phyloP scores from a whole-genome alignment of 225 moss, liverwort and hornwort species.

The Bryoerythrophyllum caledonicum region DNA sequence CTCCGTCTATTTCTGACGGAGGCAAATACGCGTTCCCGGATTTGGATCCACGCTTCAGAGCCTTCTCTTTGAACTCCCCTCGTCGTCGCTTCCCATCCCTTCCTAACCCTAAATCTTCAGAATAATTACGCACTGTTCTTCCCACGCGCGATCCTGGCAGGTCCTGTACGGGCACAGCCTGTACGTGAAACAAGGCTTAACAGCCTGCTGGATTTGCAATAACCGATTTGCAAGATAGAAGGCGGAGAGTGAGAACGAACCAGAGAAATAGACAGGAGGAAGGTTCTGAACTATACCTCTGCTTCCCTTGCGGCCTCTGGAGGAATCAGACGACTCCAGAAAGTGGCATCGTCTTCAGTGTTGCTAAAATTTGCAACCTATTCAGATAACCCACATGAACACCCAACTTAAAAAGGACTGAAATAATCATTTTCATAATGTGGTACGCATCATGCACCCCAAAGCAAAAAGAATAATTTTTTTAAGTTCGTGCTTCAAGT shows the following conservation, averaged over 20 bases:
- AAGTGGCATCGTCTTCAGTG: constrained; percentile 97
- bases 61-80: constrained; percentile 76
- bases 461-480: neutral
- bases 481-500: neutral
- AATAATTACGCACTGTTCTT: constrained; percentile 85
- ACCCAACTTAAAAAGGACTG: constrained; percentile 15
- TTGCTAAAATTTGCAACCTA: constrained; percentile 99
- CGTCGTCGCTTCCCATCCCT: constrained; percentile 81
- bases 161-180: constrained; percentile 54
- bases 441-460: neutral
- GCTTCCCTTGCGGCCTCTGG: constrained; percentile 83
- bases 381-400: constrained; percentile 21
- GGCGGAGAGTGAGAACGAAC: constrained; percentile 10
- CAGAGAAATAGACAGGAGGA: neutral
- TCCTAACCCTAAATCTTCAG: constrained; percentile 63
- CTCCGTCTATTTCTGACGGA: constrained; percentile 74
- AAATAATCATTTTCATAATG: constrained; percentile 5
- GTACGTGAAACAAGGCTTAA: constrained; percentile 54
- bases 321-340: constrained; percentile 98
- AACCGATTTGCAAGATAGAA: neutral
- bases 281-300: constrained; percentile 52
- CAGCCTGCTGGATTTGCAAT: constrained; percentile 33
- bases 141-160: constrained; percentile 78
- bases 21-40: constrained; percentile 43
- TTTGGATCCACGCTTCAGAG: constrained; percentile 73